Percentiles rank a stretch among this genome's conserved stretches.
These are phyloP conservation scores for Colletotrichum eremochloae DNA, from an alignment of 2,329 filamentous ascomycete species.

Conservation along the genomic window DNA sequence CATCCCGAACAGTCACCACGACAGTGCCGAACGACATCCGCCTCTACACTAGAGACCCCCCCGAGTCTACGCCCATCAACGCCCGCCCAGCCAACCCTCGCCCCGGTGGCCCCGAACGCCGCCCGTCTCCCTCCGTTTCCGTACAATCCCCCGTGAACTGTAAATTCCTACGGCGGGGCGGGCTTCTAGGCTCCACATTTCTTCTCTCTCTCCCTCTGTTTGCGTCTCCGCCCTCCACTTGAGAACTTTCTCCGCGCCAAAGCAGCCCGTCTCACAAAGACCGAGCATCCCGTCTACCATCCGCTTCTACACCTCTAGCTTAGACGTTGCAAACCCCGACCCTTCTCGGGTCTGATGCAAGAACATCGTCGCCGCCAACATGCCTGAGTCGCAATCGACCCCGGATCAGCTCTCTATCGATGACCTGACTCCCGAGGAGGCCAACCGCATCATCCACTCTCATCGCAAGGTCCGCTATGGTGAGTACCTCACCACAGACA, in stretches of 20 bases:
- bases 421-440: slow-evolving; percentile 74
- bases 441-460: slow-evolving; percentile 76
- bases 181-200: slow-evolving; percentile 18
- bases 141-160: slow-evolving; percentile 9
- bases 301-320: background rate
- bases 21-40: slow-evolving; percentile 32
- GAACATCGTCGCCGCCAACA: slow-evolving; percentile 45
- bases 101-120: background rate
- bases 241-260: background rate
- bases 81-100: slow-evolving; percentile 1
- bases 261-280: slow-evolving; percentile 15
- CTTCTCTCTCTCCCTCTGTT: background rate
- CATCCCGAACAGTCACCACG: slow-evolving; percentile 32
- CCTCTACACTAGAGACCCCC: slow-evolving; percentile 6
- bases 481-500: slow-evolving; percentile 54
- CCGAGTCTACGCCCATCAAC: slow-evolving; percentile 4
- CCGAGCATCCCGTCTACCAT: background rate
- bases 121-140: background rate
- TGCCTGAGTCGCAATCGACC: slow-evolving; percentile 60
- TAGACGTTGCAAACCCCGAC: background rate
- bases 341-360: slow-evolving; percentile 29
- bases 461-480: slow-evolving; percentile 78
- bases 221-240: background rate
- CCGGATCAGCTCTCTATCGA: slow-evolving; percentile 63
- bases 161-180: slow-evolving; percentile 11